A percentile compares a stretch with the other conserved stretches of the same genome.
Evolutionary conservation across 768 basidiomycete species (phyloP).

Genomic region (Mycena alexandri): DNA sequence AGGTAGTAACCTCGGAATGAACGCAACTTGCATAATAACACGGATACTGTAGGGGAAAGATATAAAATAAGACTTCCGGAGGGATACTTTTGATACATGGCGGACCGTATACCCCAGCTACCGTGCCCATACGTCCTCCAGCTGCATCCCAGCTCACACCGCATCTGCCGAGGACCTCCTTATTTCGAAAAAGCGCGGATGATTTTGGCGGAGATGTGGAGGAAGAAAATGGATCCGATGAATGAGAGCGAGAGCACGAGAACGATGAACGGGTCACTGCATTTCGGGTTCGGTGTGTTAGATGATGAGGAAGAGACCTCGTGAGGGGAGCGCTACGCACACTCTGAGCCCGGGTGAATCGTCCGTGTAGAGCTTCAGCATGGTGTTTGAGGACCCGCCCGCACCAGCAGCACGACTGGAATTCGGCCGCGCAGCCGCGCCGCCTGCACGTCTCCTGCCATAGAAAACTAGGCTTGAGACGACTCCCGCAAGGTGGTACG

Average conservation of each 20-base stretch:
- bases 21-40: constrained; percentile 16
- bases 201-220: constrained; percentile 96
- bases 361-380: constrained; percentile 99
- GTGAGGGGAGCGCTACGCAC: constrained; percentile 64
- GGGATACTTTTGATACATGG: constrained; percentile 38
- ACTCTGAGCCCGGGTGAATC: constrained; percentile 97
- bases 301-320: not conserved
- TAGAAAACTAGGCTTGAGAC: not conserved
- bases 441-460: constrained; percentile 59
- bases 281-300: not conserved
- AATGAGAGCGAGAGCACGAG: constrained; percentile 95
- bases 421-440: constrained; percentile 80
- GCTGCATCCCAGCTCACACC: constrained; percentile 6
- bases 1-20: constrained; percentile 2
- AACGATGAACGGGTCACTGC: constrained; percentile 96
- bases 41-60: constrained; percentile 5
- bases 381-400: constrained; percentile 96
- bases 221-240: constrained; percentile 99
- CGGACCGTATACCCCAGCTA: constrained; percentile 8
- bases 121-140: constrained; percentile 19
- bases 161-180: constrained; percentile 32
- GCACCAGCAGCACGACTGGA: constrained; percentile 93
- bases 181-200: constrained; percentile 92
- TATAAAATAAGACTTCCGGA: constrained; percentile 35
- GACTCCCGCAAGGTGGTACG: not conserved